Base-by-base conservation (phyloP, 169 alveolate genomes). In the Cryptosporidium viatorum region DNA sequence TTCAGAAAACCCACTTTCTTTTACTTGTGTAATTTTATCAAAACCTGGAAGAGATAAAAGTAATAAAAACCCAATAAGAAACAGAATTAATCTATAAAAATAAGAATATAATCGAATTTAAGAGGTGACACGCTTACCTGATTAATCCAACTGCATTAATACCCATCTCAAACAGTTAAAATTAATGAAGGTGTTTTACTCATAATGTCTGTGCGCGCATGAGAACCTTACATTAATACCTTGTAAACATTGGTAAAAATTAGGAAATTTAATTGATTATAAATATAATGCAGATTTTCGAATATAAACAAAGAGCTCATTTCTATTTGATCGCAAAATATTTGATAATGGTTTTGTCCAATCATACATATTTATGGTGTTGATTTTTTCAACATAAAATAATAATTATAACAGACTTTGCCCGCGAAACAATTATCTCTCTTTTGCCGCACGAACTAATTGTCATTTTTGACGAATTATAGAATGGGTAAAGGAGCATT, bases 401-500 rank as follows among this genome's bases (percentile, higher is more conserved):
- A 14, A 14, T 14, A 48, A 48, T 14, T 12, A 2, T 48, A 12
- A 14, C 55, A 59, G 1, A 3, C 10, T 16, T 65, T 35, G 3
- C 71, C 71, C 71, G 71, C 71, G 33, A 33, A 21, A 23, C n/a
- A 55, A 65, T 65, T 65, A 65, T 65, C 71, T 65, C 69, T 59
- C 52, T 37, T 65, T 35, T 37, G 33, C 52, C 71, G 71, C 50
- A 33, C 12, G 5, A 31, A 16, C 26, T 10, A 14, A 37, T 39
- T 14, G 71, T 65, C 71, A 65, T 14, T 31, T 35, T 35, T 65
- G 71, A 65, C 71, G 21, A 65, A 16, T 51, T 45, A 26, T n/a
- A 43, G 39, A 26, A 80, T 80, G 89, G 75, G 55, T 12, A 80
- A 80, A 59, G 84, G 84, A 43, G 68, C 89, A 37, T 80, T 80